phyloP scores from a whole-genome alignment of 2,329 filamentous ascomycete genomes.

The Byssothecium circinans region DNA sequence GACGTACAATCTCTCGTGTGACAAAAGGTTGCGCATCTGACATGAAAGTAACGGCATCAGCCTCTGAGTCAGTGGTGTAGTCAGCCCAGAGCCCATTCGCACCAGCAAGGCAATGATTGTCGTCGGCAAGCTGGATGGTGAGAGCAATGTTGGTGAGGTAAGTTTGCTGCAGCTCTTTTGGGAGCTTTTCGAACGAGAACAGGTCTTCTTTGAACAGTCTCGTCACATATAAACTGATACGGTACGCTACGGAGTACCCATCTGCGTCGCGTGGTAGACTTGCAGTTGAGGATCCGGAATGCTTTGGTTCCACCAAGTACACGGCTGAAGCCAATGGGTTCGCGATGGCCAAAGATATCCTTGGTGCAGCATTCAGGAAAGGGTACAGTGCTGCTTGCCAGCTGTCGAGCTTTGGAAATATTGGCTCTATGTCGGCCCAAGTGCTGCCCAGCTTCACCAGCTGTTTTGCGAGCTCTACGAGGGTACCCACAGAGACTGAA shows the following conservation, averaged over 20 bases:
- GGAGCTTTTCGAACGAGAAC: constrained; percentile 38
- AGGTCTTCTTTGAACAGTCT: constrained; percentile 56
- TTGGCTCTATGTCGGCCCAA: constrained; percentile 41
- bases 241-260: constrained; percentile 71
- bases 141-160: constrained; percentile 56
- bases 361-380: constrained; percentile 58
- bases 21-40: constrained; percentile 54
- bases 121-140: constrained; percentile 60
- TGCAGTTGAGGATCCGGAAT: constrained; percentile 15
- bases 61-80: constrained; percentile 52
- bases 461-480: constrained; percentile 58
- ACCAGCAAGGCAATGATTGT: constrained; percentile 60
- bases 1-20: constrained; percentile 44
- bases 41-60: constrained; percentile 57
- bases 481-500: constrained; percentile 54
- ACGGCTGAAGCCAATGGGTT: constrained; percentile 71
- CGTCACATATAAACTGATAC: constrained; percentile 72
- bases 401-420: constrained; percentile 64
- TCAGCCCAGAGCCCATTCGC: constrained; percentile 57
- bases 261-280: constrained; percentile 62
- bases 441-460: constrained; percentile 41
- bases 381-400: constrained; percentile 67
- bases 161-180: constrained; percentile 15
- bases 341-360: constrained; percentile 70
- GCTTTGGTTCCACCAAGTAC: constrained; percentile 57